Evolutionary conservation across 352 stramenopile species (phyloP).

Genomic region (Globisporangium nodosum): DNA sequence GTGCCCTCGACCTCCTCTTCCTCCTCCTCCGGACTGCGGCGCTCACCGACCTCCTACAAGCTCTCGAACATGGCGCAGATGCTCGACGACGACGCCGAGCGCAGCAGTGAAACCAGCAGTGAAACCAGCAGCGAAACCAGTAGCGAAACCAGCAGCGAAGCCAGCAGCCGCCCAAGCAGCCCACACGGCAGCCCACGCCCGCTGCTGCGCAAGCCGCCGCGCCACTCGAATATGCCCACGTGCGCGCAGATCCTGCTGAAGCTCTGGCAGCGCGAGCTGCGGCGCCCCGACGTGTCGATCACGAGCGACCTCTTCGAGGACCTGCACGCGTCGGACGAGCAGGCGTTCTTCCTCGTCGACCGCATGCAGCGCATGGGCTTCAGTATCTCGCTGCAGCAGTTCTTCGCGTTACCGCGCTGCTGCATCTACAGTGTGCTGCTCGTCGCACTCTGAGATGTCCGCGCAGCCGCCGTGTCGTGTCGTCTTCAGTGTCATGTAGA

Average conservation of each 20-base stretch:
- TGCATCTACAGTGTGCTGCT: slow-evolving; percentile 70
- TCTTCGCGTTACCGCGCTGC: slow-evolving; percentile 57
- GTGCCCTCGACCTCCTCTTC: slow-evolving; percentile 17
- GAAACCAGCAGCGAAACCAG: slow-evolving; percentile 5
- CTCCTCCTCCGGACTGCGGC: slow-evolving; percentile 25
- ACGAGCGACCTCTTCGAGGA: slow-evolving; percentile 13
- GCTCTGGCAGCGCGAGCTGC: slow-evolving; percentile 60
- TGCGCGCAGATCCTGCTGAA: slow-evolving; percentile 61
- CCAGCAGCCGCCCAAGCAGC: background rate
- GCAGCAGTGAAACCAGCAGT: background rate
- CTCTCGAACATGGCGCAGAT: slow-evolving; percentile 34
- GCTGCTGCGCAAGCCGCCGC: slow-evolving; percentile 48
- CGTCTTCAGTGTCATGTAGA: background rate
- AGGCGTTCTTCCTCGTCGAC: slow-evolving; percentile 11
- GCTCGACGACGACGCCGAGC: slow-evolving; percentile 43
- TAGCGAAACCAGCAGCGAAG: slow-evolving; percentile 2
- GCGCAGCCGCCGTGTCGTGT: background rate
- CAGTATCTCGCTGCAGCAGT: slow-evolving; percentile 53
- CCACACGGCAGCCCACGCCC: slow-evolving; percentile 11
- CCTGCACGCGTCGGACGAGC: slow-evolving; percentile 10
- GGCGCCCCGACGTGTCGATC: slow-evolving; percentile 39
- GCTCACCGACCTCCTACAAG: slow-evolving; percentile 54
- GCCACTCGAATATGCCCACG: slow-evolving; percentile 57
- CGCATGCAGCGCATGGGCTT: slow-evolving; percentile 59
- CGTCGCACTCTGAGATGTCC: slow-evolving; percentile 32